phyloP scores from a whole-genome alignment of 768 basidiomycete species.

The Phlegmacium glaucopus region DNA sequence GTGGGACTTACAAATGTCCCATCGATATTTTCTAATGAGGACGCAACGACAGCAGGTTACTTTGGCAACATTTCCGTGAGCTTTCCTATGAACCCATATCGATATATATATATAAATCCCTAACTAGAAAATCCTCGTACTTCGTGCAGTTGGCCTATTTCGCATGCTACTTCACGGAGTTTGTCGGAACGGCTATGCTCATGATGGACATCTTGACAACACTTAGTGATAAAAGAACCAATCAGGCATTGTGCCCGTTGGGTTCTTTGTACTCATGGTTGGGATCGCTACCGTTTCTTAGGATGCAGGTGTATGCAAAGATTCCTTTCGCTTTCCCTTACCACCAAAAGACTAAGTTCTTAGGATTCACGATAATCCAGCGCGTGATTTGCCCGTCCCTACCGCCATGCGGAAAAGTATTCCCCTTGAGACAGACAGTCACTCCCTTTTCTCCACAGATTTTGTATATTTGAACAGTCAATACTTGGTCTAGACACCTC shows the following conservation, averaged over 20 bases:
- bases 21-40: slow-evolving; percentile 67
- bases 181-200: slow-evolving; percentile 57
- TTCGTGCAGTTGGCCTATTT: slow-evolving; percentile 36
- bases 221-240: slow-evolving; percentile 50
- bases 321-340: neutral
- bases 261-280: slow-evolving; percentile 54
- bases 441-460: neutral
- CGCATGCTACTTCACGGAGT: slow-evolving; percentile 47
- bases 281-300: slow-evolving; percentile 58
- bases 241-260: slow-evolving; percentile 53
- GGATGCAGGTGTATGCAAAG: slow-evolving; percentile 54
- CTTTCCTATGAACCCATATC: slow-evolving; percentile 3
- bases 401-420: slow-evolving; percentile 52
- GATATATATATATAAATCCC: too few species aligned
- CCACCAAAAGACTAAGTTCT: slow-evolving; percentile 4
- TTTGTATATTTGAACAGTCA: slow-evolving; percentile 34
- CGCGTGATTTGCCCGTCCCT: slow-evolving; percentile 47
- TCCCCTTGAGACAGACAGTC: slow-evolving; percentile 37
- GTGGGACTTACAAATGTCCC: slow-evolving; percentile 68
- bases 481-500: slow-evolving; percentile 73
- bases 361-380: slow-evolving; percentile 38
- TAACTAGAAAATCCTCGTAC: slow-evolving; percentile 21
- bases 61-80: slow-evolving; percentile 63
- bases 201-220: slow-evolving; percentile 55
- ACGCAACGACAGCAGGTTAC: slow-evolving; percentile 44